Evolutionary conservation across 2,329 filamentous ascomycete genomes (phyloP), one percentile per base, ranked within the genome.

Genomic region (Talaromyces funiculosus): DNA sequence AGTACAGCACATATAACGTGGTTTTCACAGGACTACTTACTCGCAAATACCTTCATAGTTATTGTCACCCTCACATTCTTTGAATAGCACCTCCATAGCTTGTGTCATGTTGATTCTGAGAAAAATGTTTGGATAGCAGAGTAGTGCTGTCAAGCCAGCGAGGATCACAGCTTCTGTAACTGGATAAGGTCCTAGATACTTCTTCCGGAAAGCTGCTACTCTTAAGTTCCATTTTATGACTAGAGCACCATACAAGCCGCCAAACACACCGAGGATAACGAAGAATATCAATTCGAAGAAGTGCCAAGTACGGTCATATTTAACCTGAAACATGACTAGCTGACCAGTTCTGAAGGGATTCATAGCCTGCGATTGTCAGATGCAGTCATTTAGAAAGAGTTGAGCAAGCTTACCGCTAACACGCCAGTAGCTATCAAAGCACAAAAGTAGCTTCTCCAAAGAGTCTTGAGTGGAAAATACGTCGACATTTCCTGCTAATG

Each of bases 391-490:
- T 14, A 37, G 22, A 26, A 26, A 56, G 53, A 26, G 8, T 22
- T 6, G 6, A 18, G 14, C 20, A 35, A 6, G 40, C 80, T 62
- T 78, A 84, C 81, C 26, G 94, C 89, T 40, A 99, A 78, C 16
- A 96, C 91, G 54, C 92, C 91, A 0, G 94, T 97, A 4, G 92
- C 94, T 4, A 99, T 93, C 65, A 99, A 78, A 31, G 94, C 94
- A 75, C 94, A 99, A 73, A 99, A 97, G 73, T 97, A 99, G 72
- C 92, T 97, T 67, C 94, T 85, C 94, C 94, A 97, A 76, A 99
- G 85, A 0, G 94, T 99, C 77, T 97, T 97, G 20, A 99, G 83
- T 0, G 94, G 94, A 67, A 99, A 99, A 70, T 96, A 89, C 61
- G 87, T 95, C 16, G 92, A 93, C 89, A 99, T 97, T 80, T 99